Evolutionary conservation across 2,329 filamentous ascomycete genomes (phyloP).

Genomic region (Pyrenochaeta sp.): DNA sequence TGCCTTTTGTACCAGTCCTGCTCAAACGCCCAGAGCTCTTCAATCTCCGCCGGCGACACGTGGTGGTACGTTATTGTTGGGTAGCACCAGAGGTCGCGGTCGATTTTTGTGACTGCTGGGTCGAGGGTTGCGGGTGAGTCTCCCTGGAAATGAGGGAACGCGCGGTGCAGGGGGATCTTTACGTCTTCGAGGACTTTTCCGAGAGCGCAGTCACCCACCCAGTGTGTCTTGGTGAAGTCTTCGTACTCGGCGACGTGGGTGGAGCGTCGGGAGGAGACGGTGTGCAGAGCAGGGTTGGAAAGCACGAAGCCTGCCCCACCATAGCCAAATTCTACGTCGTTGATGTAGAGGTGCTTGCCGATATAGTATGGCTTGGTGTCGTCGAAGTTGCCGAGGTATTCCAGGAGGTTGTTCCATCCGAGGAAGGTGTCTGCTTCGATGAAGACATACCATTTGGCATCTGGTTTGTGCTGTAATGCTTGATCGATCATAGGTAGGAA

Average conservation of each 20-base stretch:
- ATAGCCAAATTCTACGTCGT: conserved; percentile 54
- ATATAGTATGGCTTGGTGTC: conserved; percentile 50
- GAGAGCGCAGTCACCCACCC: conserved; percentile 50
- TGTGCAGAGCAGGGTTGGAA: conserved; percentile 51
- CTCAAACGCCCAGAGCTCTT: conserved; percentile 50
- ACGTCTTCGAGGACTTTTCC: conserved; percentile 48
- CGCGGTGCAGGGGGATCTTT: conserved; percentile 44
- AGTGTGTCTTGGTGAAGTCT: conserved; percentile 43
- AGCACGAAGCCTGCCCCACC: conserved; percentile 56
- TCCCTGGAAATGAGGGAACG: conserved; percentile 56
- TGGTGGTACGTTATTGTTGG: conserved; percentile 54
- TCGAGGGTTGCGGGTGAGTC: conserved; percentile 53
- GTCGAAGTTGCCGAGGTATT: conserved; percentile 51
- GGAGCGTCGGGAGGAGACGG: conserved; percentile 40
- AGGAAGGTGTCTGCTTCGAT: conserved; percentile 49
- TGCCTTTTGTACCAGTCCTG: conserved; percentile 48
- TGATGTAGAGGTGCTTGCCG: conserved; percentile 54
- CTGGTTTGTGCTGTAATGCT: conserved; percentile 48
- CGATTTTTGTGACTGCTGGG: conserved; percentile 44
- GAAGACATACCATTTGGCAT: conserved; percentile 50
- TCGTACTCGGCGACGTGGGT: conserved; percentile 44
- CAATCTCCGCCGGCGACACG: conserved; percentile 46
- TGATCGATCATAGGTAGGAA: conserved; percentile 64
- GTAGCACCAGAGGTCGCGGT: conserved; percentile 52
- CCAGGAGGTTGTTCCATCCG: conserved; percentile 49